Percentiles rank a stretch among this genome's conserved stretches.
Conservation (phyloP, 257 asterid genomes). For the Fraxinus excelsior region DNA sequence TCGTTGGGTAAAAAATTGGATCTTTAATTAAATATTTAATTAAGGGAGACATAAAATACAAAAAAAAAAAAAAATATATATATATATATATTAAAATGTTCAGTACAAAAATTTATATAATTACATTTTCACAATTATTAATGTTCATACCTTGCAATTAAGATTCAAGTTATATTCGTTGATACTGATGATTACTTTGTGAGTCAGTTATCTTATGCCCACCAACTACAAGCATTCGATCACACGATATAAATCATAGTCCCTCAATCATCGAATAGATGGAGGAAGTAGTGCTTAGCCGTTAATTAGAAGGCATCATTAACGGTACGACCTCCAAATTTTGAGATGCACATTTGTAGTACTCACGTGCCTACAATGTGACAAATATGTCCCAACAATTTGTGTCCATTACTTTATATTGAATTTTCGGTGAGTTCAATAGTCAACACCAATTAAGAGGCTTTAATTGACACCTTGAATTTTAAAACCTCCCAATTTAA, state of each 20-base stretch:
- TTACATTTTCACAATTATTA: too few relatives aligned
- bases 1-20: background rate
- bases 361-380: background rate
- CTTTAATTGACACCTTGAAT: too few relatives aligned
- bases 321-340: background rate
- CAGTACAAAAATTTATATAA: background rate
- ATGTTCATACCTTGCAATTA: too few relatives aligned
- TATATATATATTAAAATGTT: too few relatives aligned
- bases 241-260: too few relatives aligned
- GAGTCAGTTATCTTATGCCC: background rate
- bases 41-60: too few relatives aligned
- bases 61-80: too few relatives aligned
- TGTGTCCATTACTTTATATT: background rate
- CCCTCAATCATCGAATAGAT: background rate
- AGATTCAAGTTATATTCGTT: background rate
- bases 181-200: background rate
- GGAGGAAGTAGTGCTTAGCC: background rate
- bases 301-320: background rate
- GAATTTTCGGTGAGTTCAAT: background rate
- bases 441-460: background rate
- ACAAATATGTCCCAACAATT: background rate
- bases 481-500: too few relatives aligned
- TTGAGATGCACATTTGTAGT: background rate
- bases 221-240: too few relatives aligned
- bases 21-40: background rate